Evolutionary conservation across 768 basidiomycete species (phyloP), one percentile per base, ranked within the genome.

Genomic region (Suillus brevipes): DNA sequence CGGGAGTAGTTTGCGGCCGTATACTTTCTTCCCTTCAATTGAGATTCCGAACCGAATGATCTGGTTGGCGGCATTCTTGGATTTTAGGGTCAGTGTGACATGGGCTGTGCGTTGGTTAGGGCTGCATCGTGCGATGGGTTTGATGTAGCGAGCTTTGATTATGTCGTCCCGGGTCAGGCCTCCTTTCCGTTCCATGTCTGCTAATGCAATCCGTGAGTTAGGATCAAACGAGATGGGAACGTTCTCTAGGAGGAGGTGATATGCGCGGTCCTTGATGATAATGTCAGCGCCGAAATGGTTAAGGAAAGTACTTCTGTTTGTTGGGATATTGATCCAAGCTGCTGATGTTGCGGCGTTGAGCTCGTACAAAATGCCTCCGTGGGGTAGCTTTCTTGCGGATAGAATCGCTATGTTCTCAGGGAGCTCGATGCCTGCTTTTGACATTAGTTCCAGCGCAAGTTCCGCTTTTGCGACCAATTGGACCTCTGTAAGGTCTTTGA

Each of bases 91-190:
- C 3, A 78, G 49, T 20, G 77, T 68, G 0, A 71, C 55, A 59
- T 76, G 72, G 1, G 75, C 74, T 0, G 63, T 61, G 2, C 58
- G 55, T 58, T 78, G 79, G 1, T 55, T 59, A 7, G 40, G 37
- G 0, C 13, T 9, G 1, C 74, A 60, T 43, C 16, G 1, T 65
- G 2, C 64, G 31, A 64, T 20, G 0, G 72, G 67, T 50, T 78
- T 78, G 31, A 78, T 73, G 68, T 66, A 80, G 12, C 66, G 60
- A 0, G 71, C 72, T 7, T 34, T 28, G 0, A 28, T 38, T 3
- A 78, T 67, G 7, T 47, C 23, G 0, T 64, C 59, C 0, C 34
- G 0, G 6, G 20, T 34, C 0, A 74, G 36, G 25, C 53, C 62
- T 31, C 66, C 73, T 34, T 65, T 64, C 1, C 50, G n/a, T 45